phyloP scores from a whole-genome alignment of 768 basidiomycete genomes.

The Xanthoconium stramineum region DNA sequence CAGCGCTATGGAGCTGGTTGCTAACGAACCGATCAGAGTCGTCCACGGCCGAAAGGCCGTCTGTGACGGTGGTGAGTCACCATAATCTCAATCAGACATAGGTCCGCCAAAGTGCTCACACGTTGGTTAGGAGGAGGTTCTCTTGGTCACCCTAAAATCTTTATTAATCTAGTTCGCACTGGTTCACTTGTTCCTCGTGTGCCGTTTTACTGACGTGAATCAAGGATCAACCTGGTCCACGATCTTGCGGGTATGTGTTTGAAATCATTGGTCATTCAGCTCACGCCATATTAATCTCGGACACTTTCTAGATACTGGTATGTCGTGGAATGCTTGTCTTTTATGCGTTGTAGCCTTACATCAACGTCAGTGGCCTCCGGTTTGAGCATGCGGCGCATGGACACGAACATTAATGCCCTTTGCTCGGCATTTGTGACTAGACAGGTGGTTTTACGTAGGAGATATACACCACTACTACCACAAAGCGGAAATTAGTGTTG shows the following conservation, averaged over 20 bases:
- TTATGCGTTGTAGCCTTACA: neutral
- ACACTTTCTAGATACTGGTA: slow-evolving; percentile 46
- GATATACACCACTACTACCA: slow-evolving; percentile 10
- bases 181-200: neutral
- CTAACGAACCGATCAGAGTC: slow-evolving; percentile 78
- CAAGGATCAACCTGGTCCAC: slow-evolving; percentile 86
- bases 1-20: slow-evolving; percentile 89
- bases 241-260: slow-evolving; percentile 79
- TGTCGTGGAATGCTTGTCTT: slow-evolving; percentile 13
- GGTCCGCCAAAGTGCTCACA: slow-evolving; percentile 12
- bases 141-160: slow-evolving; percentile 95
- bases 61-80: slow-evolving; percentile 97
- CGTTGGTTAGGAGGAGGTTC: slow-evolving; percentile 75
- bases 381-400: slow-evolving; percentile 80
- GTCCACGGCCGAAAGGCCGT: slow-evolving; percentile 81
- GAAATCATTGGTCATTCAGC: neutral
- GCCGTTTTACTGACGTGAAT: slow-evolving; percentile 6
- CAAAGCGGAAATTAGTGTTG: slow-evolving; percentile 8
- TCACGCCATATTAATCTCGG: slow-evolving; percentile 3
- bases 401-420: slow-evolving; percentile 39
- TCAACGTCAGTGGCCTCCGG: slow-evolving; percentile 66
- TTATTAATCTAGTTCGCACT: slow-evolving; percentile 81
- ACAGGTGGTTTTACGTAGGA: slow-evolving; percentile 7
- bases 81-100: slow-evolving; percentile 8
- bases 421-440: neutral